These are phyloP conservation scores for Neofusicoccum sp. DNA, from an alignment of 2,329 filamentous ascomycete species.

Conservation along the genomic window DNA sequence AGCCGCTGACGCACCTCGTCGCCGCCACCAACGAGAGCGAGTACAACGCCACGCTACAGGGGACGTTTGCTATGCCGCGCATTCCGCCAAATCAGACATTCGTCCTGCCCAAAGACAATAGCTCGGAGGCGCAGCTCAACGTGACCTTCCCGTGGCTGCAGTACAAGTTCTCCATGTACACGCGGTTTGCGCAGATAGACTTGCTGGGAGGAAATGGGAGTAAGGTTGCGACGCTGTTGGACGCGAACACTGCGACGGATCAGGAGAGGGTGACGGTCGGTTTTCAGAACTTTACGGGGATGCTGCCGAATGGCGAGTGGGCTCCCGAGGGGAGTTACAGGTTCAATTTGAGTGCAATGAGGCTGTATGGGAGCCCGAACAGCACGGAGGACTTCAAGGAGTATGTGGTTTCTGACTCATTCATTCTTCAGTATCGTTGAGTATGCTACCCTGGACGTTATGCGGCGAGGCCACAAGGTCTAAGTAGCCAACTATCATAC, in stretches of 20 bases:
- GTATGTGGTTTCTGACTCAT: not conserved
- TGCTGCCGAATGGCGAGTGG: not conserved
- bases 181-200: not conserved
- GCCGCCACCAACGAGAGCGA: not conserved
- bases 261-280: not conserved
- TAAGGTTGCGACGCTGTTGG: not conserved
- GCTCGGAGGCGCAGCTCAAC: not conserved
- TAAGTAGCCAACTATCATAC: no score
- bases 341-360: not conserved
- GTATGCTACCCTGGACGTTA: not conserved
- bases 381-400: not conserved
- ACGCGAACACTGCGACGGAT: not conserved
- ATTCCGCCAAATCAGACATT: not conserved
- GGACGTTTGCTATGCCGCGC: not conserved
- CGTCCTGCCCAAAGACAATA: not conserved
- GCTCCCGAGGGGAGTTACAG: not conserved
- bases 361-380: conserved; percentile 4
- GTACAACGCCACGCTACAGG: not conserved
- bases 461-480: no score
- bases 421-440: not conserved
- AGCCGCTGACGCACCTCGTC: not conserved
- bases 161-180: not conserved
- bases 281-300: not conserved
- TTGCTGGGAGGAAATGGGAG: not conserved
- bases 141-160: not conserved